Percentiles rank a stretch among this genome's conserved stretches.
These are phyloP conservation scores for Scheffersomyces stambukii DNA, from an alignment of 1,139 yeast genomes.

Conservation along the genomic window DNA sequence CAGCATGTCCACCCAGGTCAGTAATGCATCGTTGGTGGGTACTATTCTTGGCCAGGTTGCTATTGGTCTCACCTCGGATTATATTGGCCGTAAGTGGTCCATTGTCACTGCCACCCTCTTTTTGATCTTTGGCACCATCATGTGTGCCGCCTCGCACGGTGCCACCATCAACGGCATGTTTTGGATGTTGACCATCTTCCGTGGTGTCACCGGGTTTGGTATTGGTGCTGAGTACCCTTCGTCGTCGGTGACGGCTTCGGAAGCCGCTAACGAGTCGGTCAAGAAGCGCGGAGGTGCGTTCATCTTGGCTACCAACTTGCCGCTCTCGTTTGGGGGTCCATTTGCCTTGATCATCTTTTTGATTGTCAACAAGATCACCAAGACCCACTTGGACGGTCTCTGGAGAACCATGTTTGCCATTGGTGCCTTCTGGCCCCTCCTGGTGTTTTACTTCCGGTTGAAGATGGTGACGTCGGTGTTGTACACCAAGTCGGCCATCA, in stretches of 20 bases:
- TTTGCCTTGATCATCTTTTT: slow-evolving; percentile 65
- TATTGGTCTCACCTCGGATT: slow-evolving; percentile 43
- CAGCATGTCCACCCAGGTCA: slow-evolving; percentile 41
- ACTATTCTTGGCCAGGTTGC: slow-evolving; percentile 48
- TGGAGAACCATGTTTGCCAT: slow-evolving; percentile 78
- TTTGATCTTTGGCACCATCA: slow-evolving; percentile 39
- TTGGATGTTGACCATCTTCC: slow-evolving; percentile 67
- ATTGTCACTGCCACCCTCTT: slow-evolving; percentile 43
- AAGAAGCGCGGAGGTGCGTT: slow-evolving; percentile 63
- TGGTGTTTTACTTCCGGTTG: slow-evolving; percentile 67
- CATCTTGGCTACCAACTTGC: slow-evolving; percentile 65
- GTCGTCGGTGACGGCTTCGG: slow-evolving; percentile 64
- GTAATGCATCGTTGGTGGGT: slow-evolving; percentile 47
- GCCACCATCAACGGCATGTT: slow-evolving; percentile 41
- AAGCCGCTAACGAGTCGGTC: slow-evolving; percentile 64
- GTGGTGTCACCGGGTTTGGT: slow-evolving; percentile 73
- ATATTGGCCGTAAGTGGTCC: slow-evolving; percentile 45
- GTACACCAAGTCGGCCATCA: slow-evolving; percentile 44
- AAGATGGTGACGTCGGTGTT: slow-evolving; percentile 65
- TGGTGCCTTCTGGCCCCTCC: slow-evolving; percentile 71
- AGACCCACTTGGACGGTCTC: slow-evolving; percentile 44
- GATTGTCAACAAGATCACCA: slow-evolving; percentile 61
- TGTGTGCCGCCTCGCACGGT: slow-evolving; percentile 52
- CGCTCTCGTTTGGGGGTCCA: slow-evolving; percentile 73
- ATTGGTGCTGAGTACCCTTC: slow-evolving; percentile 79